These are phyloP conservation scores for Penicillium sp. DNA, from an alignment of 2,329 filamentous ascomycete species.

Conservation along the genomic window DNA sequence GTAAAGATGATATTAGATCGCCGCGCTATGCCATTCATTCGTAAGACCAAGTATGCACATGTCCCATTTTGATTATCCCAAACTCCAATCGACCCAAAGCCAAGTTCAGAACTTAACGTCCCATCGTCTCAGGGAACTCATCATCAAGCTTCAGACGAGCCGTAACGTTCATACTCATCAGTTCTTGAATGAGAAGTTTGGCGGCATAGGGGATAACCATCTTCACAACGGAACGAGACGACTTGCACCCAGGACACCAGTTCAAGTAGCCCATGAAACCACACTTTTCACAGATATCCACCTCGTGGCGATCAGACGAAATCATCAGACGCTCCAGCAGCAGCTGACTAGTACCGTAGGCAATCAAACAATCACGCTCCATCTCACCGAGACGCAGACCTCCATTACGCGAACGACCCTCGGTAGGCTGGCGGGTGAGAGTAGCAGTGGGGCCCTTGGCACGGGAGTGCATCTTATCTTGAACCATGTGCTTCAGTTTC, in stretches of 20 bases:
- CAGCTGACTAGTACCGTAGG: conserved; percentile 90
- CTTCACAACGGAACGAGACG: conserved; percentile 75
- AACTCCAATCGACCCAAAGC: conserved; percentile 7
- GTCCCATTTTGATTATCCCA: conserved; percentile 12
- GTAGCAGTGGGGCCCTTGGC: conserved; percentile 86
- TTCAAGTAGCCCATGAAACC: conserved; percentile 94
- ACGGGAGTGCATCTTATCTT: conserved; percentile 98
- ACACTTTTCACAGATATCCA: conserved; percentile 91
- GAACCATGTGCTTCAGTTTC: conserved; percentile 99
- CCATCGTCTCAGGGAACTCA: conserved; percentile 68
- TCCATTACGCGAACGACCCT: conserved; percentile 88
- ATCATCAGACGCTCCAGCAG: conserved; percentile 93
- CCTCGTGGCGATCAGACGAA: conserved; percentile 81
- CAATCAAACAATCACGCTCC: conserved; percentile 97
- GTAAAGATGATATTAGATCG: conserved; percentile 19
- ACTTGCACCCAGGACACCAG: conserved; percentile 91
- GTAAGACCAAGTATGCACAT: conserved; percentile 17
- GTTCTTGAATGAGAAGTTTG: conserved; percentile 90
- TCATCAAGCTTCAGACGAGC: conserved; percentile 87
- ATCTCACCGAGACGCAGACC: conserved; percentile 94
- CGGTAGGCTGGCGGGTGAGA: conserved; percentile 90
- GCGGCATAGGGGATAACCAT: conserved; percentile 98
- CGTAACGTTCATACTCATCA: conserved; percentile 98
- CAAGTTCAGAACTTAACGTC: conserved; percentile 22
- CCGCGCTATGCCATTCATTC: conserved; percentile 28